phyloP scores from a whole-genome alignment of 768 basidiomycete species.

The Macrolepiota albuminosa region DNA sequence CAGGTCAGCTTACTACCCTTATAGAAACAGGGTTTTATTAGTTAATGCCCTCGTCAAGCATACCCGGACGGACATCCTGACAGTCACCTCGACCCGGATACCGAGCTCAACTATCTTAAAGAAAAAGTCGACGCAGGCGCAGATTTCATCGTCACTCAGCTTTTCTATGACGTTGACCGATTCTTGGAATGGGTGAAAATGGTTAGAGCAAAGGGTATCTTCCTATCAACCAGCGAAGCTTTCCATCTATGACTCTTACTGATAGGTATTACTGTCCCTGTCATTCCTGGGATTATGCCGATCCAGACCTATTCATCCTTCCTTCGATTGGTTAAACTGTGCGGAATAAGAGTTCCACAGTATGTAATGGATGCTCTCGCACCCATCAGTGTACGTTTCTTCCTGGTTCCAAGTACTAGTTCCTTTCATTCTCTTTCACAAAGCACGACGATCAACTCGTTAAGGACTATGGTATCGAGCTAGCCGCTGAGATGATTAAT shows the following conservation, averaged over 20 bases:
- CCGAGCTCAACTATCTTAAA: constrained; percentile 67
- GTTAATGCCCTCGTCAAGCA: constrained; percentile 36
- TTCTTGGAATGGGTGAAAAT: constrained; percentile 78
- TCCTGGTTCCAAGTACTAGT: neutral
- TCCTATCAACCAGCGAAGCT: neutral
- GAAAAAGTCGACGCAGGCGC: constrained; percentile 92
- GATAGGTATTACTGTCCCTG: constrained; percentile 81
- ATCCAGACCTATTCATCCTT: constrained; percentile 97
- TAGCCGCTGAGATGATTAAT: constrained; percentile 78
- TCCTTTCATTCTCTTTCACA: constrained; percentile 1
- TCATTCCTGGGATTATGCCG: constrained; percentile 97
- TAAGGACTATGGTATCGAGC: constrained; percentile 88
- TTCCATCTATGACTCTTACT: neutral
- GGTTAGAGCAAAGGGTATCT: constrained; percentile 67
- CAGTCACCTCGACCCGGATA: constrained; percentile 48
- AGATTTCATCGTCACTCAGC: constrained; percentile 92
- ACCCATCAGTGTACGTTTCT: constrained; percentile 61
- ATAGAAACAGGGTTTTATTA: neutral
- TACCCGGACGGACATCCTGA: constrained; percentile 91
- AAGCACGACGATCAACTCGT: constrained; percentile 92
- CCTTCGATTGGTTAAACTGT: constrained; percentile 84
- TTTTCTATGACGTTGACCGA: constrained; percentile 93
- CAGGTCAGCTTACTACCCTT: constrained; percentile 45
- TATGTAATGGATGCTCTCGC: constrained; percentile 62
- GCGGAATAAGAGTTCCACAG: constrained; percentile 72